Conservation (phyloP, 768 basidiomycete species). For the Dentipellis sp. region DNA sequence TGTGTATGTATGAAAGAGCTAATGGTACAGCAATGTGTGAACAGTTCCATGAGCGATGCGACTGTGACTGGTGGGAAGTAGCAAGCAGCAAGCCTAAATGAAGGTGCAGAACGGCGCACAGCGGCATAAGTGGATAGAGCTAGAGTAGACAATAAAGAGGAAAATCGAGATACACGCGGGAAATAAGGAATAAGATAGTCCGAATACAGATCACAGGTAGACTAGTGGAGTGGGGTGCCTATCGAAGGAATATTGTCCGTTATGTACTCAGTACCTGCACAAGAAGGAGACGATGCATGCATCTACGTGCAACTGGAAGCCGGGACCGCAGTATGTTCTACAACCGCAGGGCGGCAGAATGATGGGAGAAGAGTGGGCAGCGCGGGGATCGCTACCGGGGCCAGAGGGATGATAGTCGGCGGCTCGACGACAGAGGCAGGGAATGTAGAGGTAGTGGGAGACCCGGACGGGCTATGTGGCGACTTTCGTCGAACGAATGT, state of each 20-base stretch:
- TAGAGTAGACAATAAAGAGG: background rate
- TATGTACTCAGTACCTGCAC: too few species aligned
- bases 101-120: background rate
- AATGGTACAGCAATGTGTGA: background rate
- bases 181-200: too few species aligned
- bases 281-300: too few species aligned
- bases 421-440: slow-evolving; percentile 16
- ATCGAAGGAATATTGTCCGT: too few species aligned
- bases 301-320: too few species aligned
- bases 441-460: slow-evolving; percentile 43
- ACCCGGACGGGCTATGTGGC: slow-evolving; percentile 63
- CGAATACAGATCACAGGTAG: too few species aligned
- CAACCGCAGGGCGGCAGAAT: slow-evolving; percentile 12
- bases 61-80: too few species aligned
- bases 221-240: too few species aligned
- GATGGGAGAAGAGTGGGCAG: slow-evolving; percentile 40
- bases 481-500: slow-evolving; percentile 73
- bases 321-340: too few species aligned
- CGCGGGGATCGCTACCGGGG: slow-evolving; percentile 54
- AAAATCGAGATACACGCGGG: background rate
- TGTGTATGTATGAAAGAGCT: background rate
- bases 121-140: background rate
- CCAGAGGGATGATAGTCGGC: slow-evolving; percentile 22
- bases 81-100: background rate
- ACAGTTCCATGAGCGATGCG: background rate